Evolutionary conservation across 805 yeast genomes (phyloP), one percentile per base, ranked within the genome.

Genomic region (Nakazawaea ambrosiae): DNA sequence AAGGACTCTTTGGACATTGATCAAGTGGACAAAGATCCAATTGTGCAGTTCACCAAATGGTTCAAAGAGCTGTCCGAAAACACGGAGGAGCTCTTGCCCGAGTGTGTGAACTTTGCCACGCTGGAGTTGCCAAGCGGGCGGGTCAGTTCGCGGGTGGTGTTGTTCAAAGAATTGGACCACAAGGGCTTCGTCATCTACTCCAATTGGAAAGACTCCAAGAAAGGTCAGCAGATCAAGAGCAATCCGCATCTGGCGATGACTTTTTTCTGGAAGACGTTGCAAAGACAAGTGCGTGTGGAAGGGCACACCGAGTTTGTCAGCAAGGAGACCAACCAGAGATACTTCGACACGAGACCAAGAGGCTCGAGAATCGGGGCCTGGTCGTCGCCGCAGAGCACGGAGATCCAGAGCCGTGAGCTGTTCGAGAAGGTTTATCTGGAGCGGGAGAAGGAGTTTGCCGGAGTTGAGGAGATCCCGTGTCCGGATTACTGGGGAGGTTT

Each of bases 401-500:
- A 65, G 3, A 66, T 89, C 26, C 50, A 54, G 11, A 57, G 65
- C 30, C 68, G 96, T 45, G 73, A 73, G 12, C 83, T 75, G 48
- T 72, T 90, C 43, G 83, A 88, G 26, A 50, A 54, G 0, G 49
- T 68, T 12, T 75, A 75, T 36, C 53, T 57, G 9, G 54, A 64
- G 20, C 69, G 63, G 43, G 78, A 68, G 39, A 61, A 69, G 39
- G 68, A 76, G 54, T 86, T 85, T 45, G 73, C 76, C 45, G 77
- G 69, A 28, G 81, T 71, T 36, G 74, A 74, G 25, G 77, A 78
- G 27, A 76, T 92, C 31, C 94, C 95, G 20, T 82, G 95, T 46
- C 98, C 98, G 12, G 89, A 84, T 25, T 81, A 66, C 55, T 92
- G 98, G 98, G 98, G 97, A 38, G 98, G 98, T 1, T 55, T 92